Conservation (phyloP, 2,329 filamentous ascomycete species). For the Fusarium paranaense region DNA sequence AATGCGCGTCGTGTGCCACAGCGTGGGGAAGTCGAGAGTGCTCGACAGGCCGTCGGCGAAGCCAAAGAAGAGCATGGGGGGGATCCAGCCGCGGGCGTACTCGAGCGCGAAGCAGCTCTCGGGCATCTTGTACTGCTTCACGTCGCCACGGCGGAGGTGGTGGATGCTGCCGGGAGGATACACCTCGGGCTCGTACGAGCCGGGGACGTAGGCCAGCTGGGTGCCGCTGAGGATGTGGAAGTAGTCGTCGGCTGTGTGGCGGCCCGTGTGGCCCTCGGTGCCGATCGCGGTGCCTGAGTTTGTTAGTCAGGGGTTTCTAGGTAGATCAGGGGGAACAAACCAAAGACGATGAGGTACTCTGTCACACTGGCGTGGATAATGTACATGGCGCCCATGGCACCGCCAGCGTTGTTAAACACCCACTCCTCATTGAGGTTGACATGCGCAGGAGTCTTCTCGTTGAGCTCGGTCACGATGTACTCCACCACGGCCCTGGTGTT, state of each 20-base stretch:
- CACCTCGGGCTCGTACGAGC: conserved; percentile 74
- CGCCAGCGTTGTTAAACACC: conserved; percentile 93
- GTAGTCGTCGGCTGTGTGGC: conserved; percentile 94
- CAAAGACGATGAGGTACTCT: conserved; percentile 92
- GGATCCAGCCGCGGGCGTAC: conserved; percentile 90
- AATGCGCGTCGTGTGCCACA: conserved; percentile 81
- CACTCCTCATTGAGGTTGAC: conserved; percentile 82
- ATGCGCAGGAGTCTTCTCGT: conserved; percentile 61
- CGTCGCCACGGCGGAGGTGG: conserved; percentile 76
- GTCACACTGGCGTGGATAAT: conserved; percentile 91
- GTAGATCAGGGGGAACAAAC: conserved; percentile 44
- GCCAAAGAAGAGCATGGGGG: conserved; percentile 91
- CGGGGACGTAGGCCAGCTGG: conserved; percentile 80
- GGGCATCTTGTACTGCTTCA: conserved; percentile 88
- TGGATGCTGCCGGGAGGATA: conserved; percentile 78
- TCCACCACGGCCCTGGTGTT: conserved; percentile 77
- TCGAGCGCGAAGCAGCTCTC: conserved; percentile 82
- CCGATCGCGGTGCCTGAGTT: conserved; percentile 74
- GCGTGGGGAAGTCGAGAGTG: conserved; percentile 85
- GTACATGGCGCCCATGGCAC: conserved; percentile 93
- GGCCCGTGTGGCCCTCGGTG: conserved; percentile 88
- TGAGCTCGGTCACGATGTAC: conserved; percentile 77
- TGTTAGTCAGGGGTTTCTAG: conserved; percentile 10
- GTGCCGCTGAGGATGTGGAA: conserved; percentile 89
- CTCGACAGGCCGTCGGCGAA: conserved; percentile 84